Percentiles rank a stretch among this genome's conserved stretches.
Conservation (phyloP, 1,284 basidiomycete species). For the Hemileia vastatrix region DNA sequence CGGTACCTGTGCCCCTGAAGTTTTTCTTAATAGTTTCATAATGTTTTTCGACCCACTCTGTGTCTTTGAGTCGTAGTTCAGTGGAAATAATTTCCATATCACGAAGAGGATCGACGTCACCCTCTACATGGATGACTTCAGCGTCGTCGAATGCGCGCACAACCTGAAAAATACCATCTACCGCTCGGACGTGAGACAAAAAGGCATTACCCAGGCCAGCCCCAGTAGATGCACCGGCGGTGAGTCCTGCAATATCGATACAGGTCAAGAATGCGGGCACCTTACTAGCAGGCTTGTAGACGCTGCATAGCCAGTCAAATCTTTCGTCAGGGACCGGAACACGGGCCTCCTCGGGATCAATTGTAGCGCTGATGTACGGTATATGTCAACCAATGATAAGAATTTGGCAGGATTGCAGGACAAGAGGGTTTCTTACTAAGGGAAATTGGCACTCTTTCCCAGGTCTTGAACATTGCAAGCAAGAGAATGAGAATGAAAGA, state of each 20-base stretch:
- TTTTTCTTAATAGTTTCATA: slow-evolving; percentile 68
- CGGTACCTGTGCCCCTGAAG: slow-evolving; percentile 62
- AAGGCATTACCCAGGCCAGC: slow-evolving; percentile 97
- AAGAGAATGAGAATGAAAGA: not conserved
- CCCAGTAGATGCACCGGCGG: slow-evolving; percentile 90
- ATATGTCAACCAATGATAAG: slow-evolving; percentile 19
- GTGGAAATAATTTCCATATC: slow-evolving; percentile 98
- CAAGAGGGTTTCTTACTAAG: slow-evolving; percentile 55
- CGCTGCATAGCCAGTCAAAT: slow-evolving; percentile 84
- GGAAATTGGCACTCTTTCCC: slow-evolving; percentile 97
- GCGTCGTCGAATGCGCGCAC: slow-evolving; percentile 97
- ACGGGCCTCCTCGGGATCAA: slow-evolving; percentile 72
- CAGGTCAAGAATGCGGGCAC: slow-evolving; percentile 94
- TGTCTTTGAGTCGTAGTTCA: slow-evolving; percentile 89
- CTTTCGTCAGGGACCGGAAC: slow-evolving; percentile 93
- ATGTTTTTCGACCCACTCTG: slow-evolving; percentile 94
- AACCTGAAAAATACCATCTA: slow-evolving; percentile 99
- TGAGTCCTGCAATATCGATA: slow-evolving; percentile 97
- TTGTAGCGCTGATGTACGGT: slow-evolving; percentile 28
- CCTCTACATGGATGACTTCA: slow-evolving; percentile 98
- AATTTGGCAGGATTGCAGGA: not conserved
- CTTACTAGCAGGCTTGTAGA: slow-evolving; percentile 79
- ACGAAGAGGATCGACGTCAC: slow-evolving; percentile 87
- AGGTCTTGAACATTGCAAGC: slow-evolving; percentile 55
- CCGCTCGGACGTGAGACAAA: slow-evolving; percentile 91